phyloP scores from a whole-genome alignment of 768 basidiomycete species.

The Inosperma sp. region DNA sequence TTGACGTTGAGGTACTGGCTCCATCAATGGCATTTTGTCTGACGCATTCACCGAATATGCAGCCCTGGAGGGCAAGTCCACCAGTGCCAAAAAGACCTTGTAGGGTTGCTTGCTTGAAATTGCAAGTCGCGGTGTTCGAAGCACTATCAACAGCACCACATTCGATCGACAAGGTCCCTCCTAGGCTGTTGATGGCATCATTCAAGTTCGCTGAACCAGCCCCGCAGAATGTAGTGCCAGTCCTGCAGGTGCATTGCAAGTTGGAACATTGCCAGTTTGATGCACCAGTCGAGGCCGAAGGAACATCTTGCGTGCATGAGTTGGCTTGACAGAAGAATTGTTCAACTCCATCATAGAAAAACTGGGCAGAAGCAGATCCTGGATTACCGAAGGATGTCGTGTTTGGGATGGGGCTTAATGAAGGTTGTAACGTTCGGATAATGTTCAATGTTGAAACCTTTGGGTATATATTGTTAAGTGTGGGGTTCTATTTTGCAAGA shows the following conservation, averaged over 20 bases:
- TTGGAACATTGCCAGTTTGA: slow-evolving; percentile 68
- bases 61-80: slow-evolving; percentile 71
- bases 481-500: slow-evolving; percentile 60
- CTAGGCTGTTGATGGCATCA: slow-evolving; percentile 57
- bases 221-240: slow-evolving; percentile 74
- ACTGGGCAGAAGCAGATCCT: slow-evolving; percentile 57
- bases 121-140: slow-evolving; percentile 53
- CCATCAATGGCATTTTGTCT: slow-evolving; percentile 71
- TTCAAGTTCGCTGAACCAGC: slow-evolving; percentile 47
- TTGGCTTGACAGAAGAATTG: slow-evolving; percentile 84
- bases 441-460: slow-evolving; percentile 70
- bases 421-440: slow-evolving; percentile 65
- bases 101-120: slow-evolving; percentile 73
- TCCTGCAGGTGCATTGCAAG: slow-evolving; percentile 69
- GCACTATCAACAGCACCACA: slow-evolving; percentile 50
- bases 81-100: slow-evolving; percentile 61
- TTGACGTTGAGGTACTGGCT: slow-evolving; percentile 34
- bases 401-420: slow-evolving; percentile 64
- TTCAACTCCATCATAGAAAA: slow-evolving; percentile 77
- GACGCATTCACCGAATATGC: slow-evolving; percentile 88
- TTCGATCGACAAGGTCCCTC: slow-evolving; percentile 60
- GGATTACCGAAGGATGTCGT: slow-evolving; percentile 52
- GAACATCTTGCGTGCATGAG: slow-evolving; percentile 59
- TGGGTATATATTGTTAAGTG: slow-evolving; percentile 72
- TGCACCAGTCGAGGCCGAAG: slow-evolving; percentile 32